Base-by-base conservation (phyloP, 495 filamentous ascomycete species). In the Podospora bellae-mahoneyi region DNA sequence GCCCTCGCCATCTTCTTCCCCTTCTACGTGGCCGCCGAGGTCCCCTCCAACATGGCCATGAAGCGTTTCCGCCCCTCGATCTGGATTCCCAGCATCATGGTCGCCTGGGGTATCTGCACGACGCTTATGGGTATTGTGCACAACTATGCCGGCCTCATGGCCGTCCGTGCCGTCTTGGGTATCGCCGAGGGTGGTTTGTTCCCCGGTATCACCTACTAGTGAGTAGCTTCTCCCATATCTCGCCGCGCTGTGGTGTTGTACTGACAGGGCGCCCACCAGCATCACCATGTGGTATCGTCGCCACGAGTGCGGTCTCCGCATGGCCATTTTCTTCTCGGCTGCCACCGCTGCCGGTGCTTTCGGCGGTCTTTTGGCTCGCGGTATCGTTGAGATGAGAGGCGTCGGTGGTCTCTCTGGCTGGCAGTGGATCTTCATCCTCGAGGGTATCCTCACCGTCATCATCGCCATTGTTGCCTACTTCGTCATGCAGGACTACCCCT, bases 301-400 rank as follows among this genome's bases (percentile, higher is more conserved):
- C 2, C 85, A 88, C 67, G 85, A 88, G 73, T 85, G 84, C n/a
- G 70, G 92, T 69, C 79, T 83, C 54, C 85, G 90, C 64, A 87
- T 88, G 71, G 89, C 92, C 44, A 90, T 95, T 66, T 96, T 96
- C 84, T 94, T 93, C 80, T 90, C 88, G 20, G 90, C 92, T 1
- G 91, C 92, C 3, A 89, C 92, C 3, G 80, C 92, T 0, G 87
- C 90, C 6, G 92, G 92, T 3, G 91, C 90, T 1, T 94, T 94
- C 68, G 91, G 92, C 72, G 90, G 90, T 44, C 82, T 93, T 0
- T 84, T 93, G 4, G 90, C 90, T 0, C 87, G 86, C 4, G 90
- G 86, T 4, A 92, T 92, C 63, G 80, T 79, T 23, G 79, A 87
- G 55, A 91, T 92, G 89, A 76, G 86, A 59, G 87, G 86, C 10